Conservation (phyloP, 345 rosid genomes). For the Melastoma malabathricum region DNA sequence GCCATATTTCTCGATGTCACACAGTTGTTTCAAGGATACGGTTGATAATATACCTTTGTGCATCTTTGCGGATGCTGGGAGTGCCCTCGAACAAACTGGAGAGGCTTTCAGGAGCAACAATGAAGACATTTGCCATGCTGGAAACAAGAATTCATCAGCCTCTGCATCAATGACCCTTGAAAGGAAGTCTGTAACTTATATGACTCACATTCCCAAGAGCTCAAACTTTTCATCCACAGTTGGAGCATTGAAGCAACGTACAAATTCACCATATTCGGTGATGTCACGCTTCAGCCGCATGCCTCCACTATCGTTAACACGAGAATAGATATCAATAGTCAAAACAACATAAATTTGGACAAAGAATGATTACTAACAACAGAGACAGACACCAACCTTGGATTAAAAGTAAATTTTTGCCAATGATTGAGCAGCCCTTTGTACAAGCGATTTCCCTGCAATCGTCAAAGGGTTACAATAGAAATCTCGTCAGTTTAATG, state of each 20-base stretch:
- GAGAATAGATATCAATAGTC: slow-evolving; percentile 8
- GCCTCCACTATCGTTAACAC: slow-evolving; percentile 55
- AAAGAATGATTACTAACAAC: neutral
- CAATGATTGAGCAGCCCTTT: slow-evolving; percentile 84
- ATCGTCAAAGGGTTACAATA: neutral
- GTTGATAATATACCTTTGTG: slow-evolving; percentile 39
- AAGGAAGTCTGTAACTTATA: neutral
- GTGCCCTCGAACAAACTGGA: slow-evolving; percentile 86
- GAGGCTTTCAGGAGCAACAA: slow-evolving; percentile 95
- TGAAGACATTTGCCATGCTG: slow-evolving; percentile 90
- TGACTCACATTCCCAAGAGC: slow-evolving; percentile 74
- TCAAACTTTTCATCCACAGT: slow-evolving; percentile 92
- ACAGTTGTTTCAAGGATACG: no score
- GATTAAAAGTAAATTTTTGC: slow-evolving; percentile 95
- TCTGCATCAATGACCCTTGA: neutral
- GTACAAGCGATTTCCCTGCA: slow-evolving; percentile 73
- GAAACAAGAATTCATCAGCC: slow-evolving; percentile 14
- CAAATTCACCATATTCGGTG: slow-evolving; percentile 79
- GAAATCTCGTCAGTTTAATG: no score
- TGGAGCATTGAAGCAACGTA: slow-evolving; percentile 76
- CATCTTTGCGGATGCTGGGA: slow-evolving; percentile 85
- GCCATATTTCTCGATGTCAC: no score
- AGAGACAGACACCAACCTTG: slow-evolving; percentile 40
- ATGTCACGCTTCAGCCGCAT: slow-evolving; percentile 91
- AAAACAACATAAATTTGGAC: neutral